Evolutionary conservation across 2,329 filamentous ascomycete species (phyloP), one percentile per base, ranked within the genome.

Genomic region (Dothiorella sarmentorum): DNA sequence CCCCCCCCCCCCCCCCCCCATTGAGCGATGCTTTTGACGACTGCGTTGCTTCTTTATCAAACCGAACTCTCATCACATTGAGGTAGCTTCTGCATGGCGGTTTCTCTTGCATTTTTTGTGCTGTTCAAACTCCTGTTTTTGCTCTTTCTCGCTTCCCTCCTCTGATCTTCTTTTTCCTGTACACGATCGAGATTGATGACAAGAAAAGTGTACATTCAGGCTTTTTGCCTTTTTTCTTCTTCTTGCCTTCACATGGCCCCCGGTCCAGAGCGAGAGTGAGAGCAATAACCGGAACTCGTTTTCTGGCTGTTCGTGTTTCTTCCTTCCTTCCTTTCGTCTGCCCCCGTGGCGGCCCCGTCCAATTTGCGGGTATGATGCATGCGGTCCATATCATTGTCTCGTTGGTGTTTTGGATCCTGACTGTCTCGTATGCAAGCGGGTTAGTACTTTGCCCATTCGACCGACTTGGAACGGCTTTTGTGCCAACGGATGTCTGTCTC

Each of bases 1-100:
- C 18, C 35, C 10, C 31, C 24, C 29, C 31, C 15, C 13, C 43
- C 29, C 31, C 22, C 33, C 17, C 24, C 49, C 35, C 49, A 18
- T 15, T 37, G 33, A 40, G 47, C 47, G 22, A 52, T 52, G 47
- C 33, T 35, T 5, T 40, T 53, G 29, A 53, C 35, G 49, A 53
- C 24, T 20, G 49, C 49, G 9, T 53, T 53, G 24, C 49, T 53
- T 53, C 24, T n/a, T 38, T 13, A 26, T 24, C 18, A n/a, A 15
- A 10, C 37, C 33, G 15, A 11, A 26, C n/a, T n/a, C n/a, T n/a
- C n/a, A n/a, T n/a, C 22, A 51, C 17, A 43, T 37, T 24, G 45
- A 26, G 45, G 45, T 38, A 52, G 22, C 9, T 52, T 37, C 20
- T 35, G 7, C 26, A 4, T 15, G n/a, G 15, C 22, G n/a, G n/a